Percentiles rank a stretch among this genome's conserved stretches.
phyloP scores from a whole-genome alignment of 495 filamentous ascomycete genomes.

The Elasticomyces elasticus region DNA sequence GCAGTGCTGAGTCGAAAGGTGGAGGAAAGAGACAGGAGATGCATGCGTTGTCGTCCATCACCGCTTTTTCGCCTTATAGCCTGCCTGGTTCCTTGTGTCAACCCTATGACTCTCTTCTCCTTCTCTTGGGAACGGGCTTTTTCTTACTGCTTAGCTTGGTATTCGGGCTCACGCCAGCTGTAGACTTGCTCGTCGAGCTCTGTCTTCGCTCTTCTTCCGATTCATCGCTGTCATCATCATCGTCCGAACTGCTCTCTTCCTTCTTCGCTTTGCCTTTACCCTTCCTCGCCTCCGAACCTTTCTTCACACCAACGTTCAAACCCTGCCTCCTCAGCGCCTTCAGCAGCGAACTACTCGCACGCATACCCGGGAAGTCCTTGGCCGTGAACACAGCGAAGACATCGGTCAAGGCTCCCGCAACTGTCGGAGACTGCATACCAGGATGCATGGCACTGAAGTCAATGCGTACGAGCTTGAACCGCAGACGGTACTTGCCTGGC shows the following conservation, averaged over 20 bases:
- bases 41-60: constrained; percentile 1
- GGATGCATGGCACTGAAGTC: constrained; percentile 39
- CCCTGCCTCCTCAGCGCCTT: constrained; percentile 64
- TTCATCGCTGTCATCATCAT: constrained; percentile 40
- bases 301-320: constrained; percentile 69
- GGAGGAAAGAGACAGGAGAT: background rate
- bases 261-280: constrained; percentile 35
- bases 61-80: background rate
- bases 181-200: background rate
- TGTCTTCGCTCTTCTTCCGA: constrained; percentile 14
- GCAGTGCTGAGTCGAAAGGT: background rate
- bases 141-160: background rate
- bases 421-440: constrained; percentile 43
- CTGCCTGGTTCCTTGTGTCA: background rate
- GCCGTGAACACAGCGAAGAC: constrained; percentile 83
- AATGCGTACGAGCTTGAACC: constrained; percentile 79
- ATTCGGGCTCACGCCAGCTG: constrained; percentile 5
- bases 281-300: constrained; percentile 58
- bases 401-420: constrained; percentile 61
- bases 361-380: constrained; percentile 97
- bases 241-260: constrained; percentile 27
- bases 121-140: constrained; percentile 11
- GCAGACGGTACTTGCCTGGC: constrained; percentile 69
- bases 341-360: constrained; percentile 57
- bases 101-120: constrained; percentile 2